Conservation (phyloP, 2,329 filamentous ascomycete genomes). For the Stemphylium vesicarium region DNA sequence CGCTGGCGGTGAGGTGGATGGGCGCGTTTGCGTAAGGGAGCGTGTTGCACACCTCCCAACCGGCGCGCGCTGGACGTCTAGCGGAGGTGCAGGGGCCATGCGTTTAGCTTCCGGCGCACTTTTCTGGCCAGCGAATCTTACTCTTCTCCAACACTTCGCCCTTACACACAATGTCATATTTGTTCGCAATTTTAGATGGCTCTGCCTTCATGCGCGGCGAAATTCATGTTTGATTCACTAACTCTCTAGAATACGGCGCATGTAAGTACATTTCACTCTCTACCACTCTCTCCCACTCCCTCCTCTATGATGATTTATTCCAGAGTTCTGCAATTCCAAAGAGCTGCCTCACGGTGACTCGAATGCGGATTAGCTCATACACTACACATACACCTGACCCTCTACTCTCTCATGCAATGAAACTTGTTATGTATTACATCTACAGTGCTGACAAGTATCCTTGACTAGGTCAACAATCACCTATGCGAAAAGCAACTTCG, state of each 20-base stretch:
- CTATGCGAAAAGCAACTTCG: constrained; percentile 19
- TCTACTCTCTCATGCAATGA: constrained; percentile 16
- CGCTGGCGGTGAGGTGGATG: background rate
- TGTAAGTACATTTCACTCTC: background rate
- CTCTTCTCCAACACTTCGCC: background rate
- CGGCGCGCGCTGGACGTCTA: constrained; percentile 12
- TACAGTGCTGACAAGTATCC: constrained; percentile 19
- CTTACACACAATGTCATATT: background rate
- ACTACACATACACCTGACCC: constrained; percentile 57
- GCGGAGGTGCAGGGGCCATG: constrained; percentile 15
- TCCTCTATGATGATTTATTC: constrained; percentile 51
- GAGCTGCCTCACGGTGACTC: constrained; percentile 42
- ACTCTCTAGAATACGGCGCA: background rate
- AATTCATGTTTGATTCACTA: too few species aligned
- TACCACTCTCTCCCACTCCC: background rate
- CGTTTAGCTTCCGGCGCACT: constrained; percentile 18
- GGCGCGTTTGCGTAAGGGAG: constrained; percentile 9
- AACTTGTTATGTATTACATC: constrained; percentile 4
- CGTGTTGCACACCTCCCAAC: constrained; percentile 10
- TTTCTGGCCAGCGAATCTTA: constrained; percentile 6
- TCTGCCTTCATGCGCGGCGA: too few species aligned
- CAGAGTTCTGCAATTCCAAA: constrained; percentile 61
- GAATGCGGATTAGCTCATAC: constrained; percentile 54
- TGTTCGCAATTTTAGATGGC: too few species aligned
- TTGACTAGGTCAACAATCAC: background rate